phyloP scores from a whole-genome alignment of 1,284 basidiomycete species.

The Rhodotorula sp. region DNA sequence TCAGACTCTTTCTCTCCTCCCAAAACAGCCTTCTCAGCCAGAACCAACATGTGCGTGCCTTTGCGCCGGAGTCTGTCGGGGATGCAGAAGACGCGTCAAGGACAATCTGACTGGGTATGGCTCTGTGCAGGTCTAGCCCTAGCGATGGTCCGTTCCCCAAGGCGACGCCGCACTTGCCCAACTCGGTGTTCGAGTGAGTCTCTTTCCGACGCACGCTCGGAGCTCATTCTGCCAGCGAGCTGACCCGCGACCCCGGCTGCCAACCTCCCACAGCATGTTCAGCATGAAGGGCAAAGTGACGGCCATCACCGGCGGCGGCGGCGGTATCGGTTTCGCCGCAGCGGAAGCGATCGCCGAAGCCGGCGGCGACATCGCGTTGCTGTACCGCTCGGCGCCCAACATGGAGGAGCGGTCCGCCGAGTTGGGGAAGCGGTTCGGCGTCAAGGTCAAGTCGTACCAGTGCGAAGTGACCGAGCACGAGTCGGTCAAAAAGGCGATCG shows the following conservation, averaged over 20 bases:
- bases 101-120: too few species aligned
- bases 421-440: slow-evolving; percentile 48
- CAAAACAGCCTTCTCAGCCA: not conserved
- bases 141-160: slow-evolving; percentile 27
- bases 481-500: slow-evolving; percentile 49
- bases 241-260: not conserved
- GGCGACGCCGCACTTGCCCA: slow-evolving; percentile 17
- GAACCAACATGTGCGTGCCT: not conserved
- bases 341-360: slow-evolving; percentile 48
- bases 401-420: slow-evolving; percentile 48
- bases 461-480: slow-evolving; percentile 39
- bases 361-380: slow-evolving; percentile 46
- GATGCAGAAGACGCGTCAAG: not conserved
- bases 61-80: too few species aligned
- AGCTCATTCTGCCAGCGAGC: not conserved
- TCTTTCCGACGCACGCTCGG: not conserved
- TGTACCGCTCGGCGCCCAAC: slow-evolving; percentile 45
- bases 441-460: slow-evolving; percentile 51
- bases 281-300: slow-evolving; percentile 47
- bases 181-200: slow-evolving; percentile 22
- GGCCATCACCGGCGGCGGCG: slow-evolving; percentile 46
- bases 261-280: slow-evolving; percentile 25
- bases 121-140: slow-evolving; percentile 9
- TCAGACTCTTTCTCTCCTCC: too few species aligned
- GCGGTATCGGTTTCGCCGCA: slow-evolving; percentile 47